Evolutionary conservation across 176 grass and related monocot species (phyloP).

Genomic region (Cocos nucifera): DNA sequence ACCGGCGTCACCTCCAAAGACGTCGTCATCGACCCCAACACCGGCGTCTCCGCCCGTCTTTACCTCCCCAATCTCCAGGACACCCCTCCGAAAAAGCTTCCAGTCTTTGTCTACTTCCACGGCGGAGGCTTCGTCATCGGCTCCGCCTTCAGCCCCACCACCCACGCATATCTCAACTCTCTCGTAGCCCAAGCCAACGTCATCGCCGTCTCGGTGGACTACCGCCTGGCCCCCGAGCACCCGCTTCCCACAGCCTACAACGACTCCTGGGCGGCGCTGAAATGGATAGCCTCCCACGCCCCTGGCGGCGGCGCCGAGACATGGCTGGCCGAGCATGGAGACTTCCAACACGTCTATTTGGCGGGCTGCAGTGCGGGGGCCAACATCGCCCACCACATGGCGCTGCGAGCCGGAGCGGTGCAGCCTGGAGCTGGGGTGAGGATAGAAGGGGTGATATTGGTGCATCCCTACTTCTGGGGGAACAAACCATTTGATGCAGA

Average conservation of each 20-base stretch:
- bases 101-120: constrained; percentile 46
- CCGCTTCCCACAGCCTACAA: constrained; percentile 36
- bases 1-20: constrained; percentile 46
- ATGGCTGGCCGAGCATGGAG: constrained; percentile 47
- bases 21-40: constrained; percentile 8
- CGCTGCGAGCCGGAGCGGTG: constrained; percentile 45
- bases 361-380: constrained; percentile 68
- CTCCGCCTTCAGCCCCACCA: constrained; percentile 39
- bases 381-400: constrained; percentile 62
- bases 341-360: constrained; percentile 47
- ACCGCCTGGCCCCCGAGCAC: constrained; percentile 52
- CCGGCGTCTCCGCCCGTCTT: constrained; percentile 26
- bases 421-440: constrained; percentile 24
- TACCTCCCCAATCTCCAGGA: constrained; percentile 26
- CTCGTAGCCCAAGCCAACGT: constrained; percentile 33
- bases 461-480: constrained; percentile 69
- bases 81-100: constrained; percentile 19
- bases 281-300: constrained; percentile 51
- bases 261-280: constrained; percentile 47
- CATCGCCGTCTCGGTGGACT: constrained; percentile 49
- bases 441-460: constrained; percentile 31
- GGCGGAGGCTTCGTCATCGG: constrained; percentile 59
- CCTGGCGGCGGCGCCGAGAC: constrained; percentile 16
- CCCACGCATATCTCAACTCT: constrained; percentile 31
- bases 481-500: constrained; percentile 35